Base-by-base conservation (phyloP, 805 yeast genomes). In the Nematodospora valgi region DNA sequence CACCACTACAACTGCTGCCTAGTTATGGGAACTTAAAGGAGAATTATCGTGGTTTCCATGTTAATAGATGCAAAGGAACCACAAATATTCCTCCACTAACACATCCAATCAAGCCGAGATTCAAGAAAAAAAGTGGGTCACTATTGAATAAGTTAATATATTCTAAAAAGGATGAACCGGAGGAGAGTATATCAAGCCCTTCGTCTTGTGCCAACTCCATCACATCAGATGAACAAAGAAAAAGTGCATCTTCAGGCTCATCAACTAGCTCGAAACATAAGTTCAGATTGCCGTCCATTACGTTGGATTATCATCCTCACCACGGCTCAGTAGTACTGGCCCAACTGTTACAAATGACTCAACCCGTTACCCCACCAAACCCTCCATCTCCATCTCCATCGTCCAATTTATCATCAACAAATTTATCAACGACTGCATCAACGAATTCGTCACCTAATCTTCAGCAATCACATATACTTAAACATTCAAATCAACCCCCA, bases 51-150 rank as follows among this genome's bases (percentile, higher is more conserved):
- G 74, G 74, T 4, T 66, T 68, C 49, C 74, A 68, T 43, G 56
- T 59, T 10, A 54, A 54, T 27, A 43, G 52, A 20, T 52, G 49
- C 29, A 51, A 57, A 13, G 58, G 56, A 6, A 44, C 45, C 13
- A 52, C 54, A 15, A 62, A 63, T 12, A 50, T 64, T 3, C 77
- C 78, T 1, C 78, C 78, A 3, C 58, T 70, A 29, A 44, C 56
- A 15, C 72, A 65, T n/a, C 78, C 78, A 1, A 66, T 73, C 19
- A 72, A 70, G 41, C 77, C 77, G 0, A 58, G 62, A 28, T 62
- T 64, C 48, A 58, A 56, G 39, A 68, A 64, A 44, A 58, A 62
- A 44, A 56, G 65, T 26, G 46, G 56, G 23, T 54, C 65, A 1
- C 44, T 68, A 29, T 48, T 67, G 18, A 70, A 70, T 5, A 67